phyloP scores from a whole-genome alignment of 2,329 filamentous ascomycete species.

The Venturia asperata region DNA sequence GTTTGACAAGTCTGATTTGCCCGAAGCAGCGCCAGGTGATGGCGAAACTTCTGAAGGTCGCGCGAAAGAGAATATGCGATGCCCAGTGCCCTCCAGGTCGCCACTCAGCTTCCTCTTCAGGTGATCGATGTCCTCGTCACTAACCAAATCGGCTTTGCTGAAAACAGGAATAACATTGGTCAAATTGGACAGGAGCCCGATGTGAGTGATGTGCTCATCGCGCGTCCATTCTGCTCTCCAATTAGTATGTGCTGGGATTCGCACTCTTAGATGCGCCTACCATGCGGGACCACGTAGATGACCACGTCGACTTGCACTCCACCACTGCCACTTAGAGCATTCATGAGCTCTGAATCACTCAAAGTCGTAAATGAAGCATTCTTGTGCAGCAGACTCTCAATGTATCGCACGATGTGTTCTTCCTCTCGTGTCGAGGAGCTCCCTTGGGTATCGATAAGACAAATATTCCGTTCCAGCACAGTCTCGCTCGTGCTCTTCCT shows the following conservation, averaged over 20 bases:
- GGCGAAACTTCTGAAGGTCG: conserved; percentile 28
- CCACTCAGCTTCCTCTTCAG: conserved; percentile 55
- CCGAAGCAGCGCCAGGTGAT: conserved; percentile 30
- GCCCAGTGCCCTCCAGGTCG: conserved; percentile 44
- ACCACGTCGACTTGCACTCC: conserved; percentile 79
- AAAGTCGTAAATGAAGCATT: conserved; percentile 56
- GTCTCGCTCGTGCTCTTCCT: conserved; percentile 67
- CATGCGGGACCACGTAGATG: conserved; percentile 69
- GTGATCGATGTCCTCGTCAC: conserved; percentile 47
- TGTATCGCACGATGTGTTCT: conserved; percentile 34
- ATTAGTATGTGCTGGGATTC: conserved; percentile 23
- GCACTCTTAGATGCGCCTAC: conserved; percentile 42
- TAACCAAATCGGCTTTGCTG: conserved; percentile 65
- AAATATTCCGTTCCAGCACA: conserved; percentile 83
- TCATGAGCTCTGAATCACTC: conserved; percentile 66
- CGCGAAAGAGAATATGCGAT: conserved; percentile 55
- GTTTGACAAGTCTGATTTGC: conserved; percentile 17
- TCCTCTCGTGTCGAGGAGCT: conserved; percentile 37
- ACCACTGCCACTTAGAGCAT: conserved; percentile 71
- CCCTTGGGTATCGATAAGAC: conserved; percentile 81
- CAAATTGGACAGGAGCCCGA: conserved; percentile 60
- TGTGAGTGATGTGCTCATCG: conserved; percentile 57
- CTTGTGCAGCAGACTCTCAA: conserved; percentile 61
- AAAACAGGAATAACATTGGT: conserved; percentile 84
- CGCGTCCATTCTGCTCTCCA: conserved; percentile 20